Evolutionary conservation across 2,329 filamentous ascomycete genomes (phyloP).

Genomic region (Botrytis medusae): DNA sequence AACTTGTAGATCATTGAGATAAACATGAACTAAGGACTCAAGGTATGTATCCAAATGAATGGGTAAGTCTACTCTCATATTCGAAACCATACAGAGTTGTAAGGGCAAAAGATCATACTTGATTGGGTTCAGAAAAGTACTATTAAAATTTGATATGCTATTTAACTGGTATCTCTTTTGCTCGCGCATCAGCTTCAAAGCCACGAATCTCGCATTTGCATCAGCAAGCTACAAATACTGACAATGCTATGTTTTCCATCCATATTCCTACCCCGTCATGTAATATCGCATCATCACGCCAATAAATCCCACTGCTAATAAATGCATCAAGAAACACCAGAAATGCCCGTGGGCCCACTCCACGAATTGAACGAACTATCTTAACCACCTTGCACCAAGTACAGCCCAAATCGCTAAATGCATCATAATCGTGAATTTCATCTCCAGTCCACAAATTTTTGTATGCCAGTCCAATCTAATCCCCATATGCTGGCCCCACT

Average conservation of each 20-base stretch:
- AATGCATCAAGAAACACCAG: slow-evolving; percentile 11
- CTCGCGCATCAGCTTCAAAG: neutral
- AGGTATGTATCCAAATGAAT: neutral
- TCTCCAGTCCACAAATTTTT: slow-evolving; percentile 28
- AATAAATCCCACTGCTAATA: slow-evolving; percentile 6
- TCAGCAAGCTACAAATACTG: neutral
- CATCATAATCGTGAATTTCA: slow-evolving; percentile 3
- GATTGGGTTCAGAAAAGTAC: neutral
- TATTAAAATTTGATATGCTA: neutral
- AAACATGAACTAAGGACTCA: neutral
- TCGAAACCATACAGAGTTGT: neutral
- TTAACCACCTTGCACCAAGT: neutral
- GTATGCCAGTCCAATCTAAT: slow-evolving; percentile 31
- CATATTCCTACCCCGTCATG: neutral
- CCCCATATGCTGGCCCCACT: slow-evolving; percentile 23
- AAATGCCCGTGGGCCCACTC: slow-evolving; percentile 9
- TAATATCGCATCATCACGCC: slow-evolving; percentile 5
- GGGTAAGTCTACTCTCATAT: neutral
- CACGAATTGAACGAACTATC: neutral
- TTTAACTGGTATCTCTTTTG: slow-evolving; percentile 9
- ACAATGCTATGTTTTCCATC: neutral
- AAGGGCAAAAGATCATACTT: neutral
- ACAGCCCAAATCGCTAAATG: slow-evolving; percentile 13
- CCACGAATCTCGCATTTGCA: neutral
- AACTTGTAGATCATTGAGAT: neutral